Conservation (phyloP, 1,284 basidiomycete genomes). For the Irpex sp. region DNA sequence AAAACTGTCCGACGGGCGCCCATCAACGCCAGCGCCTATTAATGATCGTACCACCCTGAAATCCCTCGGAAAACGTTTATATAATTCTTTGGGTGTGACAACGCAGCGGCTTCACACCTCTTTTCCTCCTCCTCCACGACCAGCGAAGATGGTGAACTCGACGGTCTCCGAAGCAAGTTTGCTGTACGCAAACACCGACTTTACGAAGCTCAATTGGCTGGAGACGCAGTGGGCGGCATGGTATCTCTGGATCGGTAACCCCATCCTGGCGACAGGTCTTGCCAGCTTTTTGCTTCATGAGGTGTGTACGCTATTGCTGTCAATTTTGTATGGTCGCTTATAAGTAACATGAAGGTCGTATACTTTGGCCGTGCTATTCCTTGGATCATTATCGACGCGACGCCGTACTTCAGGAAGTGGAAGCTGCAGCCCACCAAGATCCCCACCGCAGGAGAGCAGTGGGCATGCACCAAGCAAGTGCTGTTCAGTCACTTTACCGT, state of each 20-base stretch:
- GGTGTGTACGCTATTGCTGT: constrained; percentile 40
- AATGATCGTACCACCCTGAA: not conserved
- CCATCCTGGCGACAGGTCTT: constrained; percentile 89
- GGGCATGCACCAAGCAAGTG: constrained; percentile 95
- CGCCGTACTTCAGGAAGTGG: constrained; percentile 92
- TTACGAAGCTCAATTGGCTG: constrained; percentile 64
- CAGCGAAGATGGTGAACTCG: constrained; percentile 18
- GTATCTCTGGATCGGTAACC: constrained; percentile 87
- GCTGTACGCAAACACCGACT: constrained; percentile 58
- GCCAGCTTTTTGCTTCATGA: constrained; percentile 94
- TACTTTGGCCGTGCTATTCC: constrained; percentile 96
- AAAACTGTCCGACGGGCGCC: not conserved
- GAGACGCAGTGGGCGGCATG: constrained; percentile 80
- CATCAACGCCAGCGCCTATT: not conserved
- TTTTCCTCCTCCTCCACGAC: not conserved
- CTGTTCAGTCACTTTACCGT: constrained; percentile 95
- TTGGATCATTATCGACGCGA: constrained; percentile 93
- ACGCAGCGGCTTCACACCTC: not conserved
- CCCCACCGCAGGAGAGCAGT: constrained; percentile 80
- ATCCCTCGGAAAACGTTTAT: not conserved
- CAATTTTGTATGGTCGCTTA: not conserved
- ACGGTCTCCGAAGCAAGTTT: constrained; percentile 26
- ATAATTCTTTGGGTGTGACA: not conserved
- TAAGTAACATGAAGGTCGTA: constrained; percentile 56
- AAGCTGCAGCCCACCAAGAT: constrained; percentile 89